A percentile compares a stretch with the other conserved stretches of the same genome.
Conservation (phyloP, 2,329 filamentous ascomycete species). For the Cladophialophora chaetospira region DNA sequence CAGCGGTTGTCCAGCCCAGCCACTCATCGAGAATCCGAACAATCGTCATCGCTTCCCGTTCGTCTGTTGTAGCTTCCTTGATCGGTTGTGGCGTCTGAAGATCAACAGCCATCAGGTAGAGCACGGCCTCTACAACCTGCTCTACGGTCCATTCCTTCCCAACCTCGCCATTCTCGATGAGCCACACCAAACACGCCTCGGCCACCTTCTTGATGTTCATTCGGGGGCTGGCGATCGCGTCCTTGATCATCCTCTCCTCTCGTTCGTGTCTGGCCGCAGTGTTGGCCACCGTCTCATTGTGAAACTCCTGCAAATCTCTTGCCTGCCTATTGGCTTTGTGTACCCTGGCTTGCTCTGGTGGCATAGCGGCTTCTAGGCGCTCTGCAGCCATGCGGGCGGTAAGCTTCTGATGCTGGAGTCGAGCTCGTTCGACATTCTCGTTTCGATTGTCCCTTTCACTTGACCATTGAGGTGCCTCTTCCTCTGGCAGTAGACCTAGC, state of each 20-base stretch:
- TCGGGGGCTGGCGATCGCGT: slow-evolving; percentile 35
- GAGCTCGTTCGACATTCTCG: slow-evolving; percentile 17
- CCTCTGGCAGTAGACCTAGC: slow-evolving; percentile 33
- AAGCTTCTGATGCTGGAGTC: slow-evolving; percentile 27
- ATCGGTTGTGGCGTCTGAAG: not conserved
- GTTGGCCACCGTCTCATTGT: slow-evolving; percentile 29
- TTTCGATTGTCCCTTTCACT: slow-evolving; percentile 20
- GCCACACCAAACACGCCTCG: slow-evolving; percentile 34
- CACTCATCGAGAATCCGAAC: slow-evolving; percentile 35
- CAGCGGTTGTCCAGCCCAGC: slow-evolving; percentile 33
- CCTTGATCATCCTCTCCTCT: slow-evolving; percentile 32
- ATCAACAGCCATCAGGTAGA: slow-evolving; percentile 37
- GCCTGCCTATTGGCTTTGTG: slow-evolving; percentile 30
- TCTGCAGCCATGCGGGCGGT: slow-evolving; percentile 26
- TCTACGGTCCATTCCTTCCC: slow-evolving; percentile 32
- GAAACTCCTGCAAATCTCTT: slow-evolving; percentile 23
- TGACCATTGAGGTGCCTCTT: slow-evolving; percentile 36
- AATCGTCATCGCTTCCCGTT: slow-evolving; percentile 29
- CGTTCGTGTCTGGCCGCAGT: slow-evolving; percentile 26
- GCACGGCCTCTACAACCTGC: slow-evolving; percentile 33
- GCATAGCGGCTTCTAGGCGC: slow-evolving; percentile 34
- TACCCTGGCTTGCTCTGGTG: slow-evolving; percentile 34
- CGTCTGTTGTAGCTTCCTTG: not conserved
- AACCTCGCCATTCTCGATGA: slow-evolving; percentile 33
- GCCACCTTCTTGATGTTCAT: slow-evolving; percentile 34